These are phyloP conservation scores for Phytophthora niederhauseri DNA, from an alignment of 352 stramenopile genomes.

Conservation along the genomic window DNA sequence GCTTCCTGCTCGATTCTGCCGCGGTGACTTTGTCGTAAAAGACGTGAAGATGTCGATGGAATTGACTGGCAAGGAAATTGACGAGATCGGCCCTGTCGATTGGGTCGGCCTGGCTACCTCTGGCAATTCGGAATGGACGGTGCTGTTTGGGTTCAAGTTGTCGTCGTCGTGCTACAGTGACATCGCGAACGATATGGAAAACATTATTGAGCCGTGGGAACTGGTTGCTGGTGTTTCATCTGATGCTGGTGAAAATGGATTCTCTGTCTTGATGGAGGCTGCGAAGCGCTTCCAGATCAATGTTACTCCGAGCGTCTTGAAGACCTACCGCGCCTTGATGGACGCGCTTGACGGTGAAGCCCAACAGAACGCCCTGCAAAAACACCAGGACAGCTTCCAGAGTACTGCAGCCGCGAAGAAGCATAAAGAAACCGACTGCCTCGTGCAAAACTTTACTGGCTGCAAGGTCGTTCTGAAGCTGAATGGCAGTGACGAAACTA, in stretches of 20 bases:
- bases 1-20: constrained; percentile 56
- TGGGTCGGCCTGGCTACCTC: constrained; percentile 60
- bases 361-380: constrained; percentile 59
- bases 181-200: constrained; percentile 71
- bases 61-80: constrained; percentile 59
- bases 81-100: constrained; percentile 54
- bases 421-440: constrained; percentile 51
- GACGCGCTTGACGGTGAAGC: constrained; percentile 76
- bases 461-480: constrained; percentile 59
- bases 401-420: constrained; percentile 42
- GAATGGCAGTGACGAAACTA: constrained; percentile 47
- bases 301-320: constrained; percentile 70
- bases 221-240: constrained; percentile 60
- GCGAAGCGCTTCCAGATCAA: constrained; percentile 81
- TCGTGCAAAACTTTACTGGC: constrained; percentile 79
- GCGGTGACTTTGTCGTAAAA: constrained; percentile 69
- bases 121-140: constrained; percentile 60
- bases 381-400: constrained; percentile 69
- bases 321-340: constrained; percentile 79
- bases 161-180: constrained; percentile 77
- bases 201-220: constrained; percentile 77
- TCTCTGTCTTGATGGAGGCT: constrained; percentile 65
- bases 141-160: constrained; percentile 68
- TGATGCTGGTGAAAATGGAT: constrained; percentile 60
- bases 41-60: constrained; percentile 66